phyloP scores from a whole-genome alignment of 1,284 basidiomycete species.

The Papiliotrema flavescens region DNA sequence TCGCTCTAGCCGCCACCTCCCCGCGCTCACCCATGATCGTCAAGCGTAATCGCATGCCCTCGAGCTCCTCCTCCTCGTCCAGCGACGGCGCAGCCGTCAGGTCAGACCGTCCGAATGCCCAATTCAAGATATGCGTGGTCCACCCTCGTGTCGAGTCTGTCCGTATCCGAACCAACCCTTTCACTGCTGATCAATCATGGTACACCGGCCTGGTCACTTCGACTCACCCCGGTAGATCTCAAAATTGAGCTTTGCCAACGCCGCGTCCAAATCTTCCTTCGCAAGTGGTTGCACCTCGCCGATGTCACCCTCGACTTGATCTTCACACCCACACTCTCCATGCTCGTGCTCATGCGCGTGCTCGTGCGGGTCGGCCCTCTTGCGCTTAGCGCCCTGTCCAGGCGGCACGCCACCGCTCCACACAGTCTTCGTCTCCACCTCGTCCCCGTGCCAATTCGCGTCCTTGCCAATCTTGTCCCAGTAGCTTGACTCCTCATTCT shows the following conservation, averaged over 20 bases:
- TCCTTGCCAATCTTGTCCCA: constrained; percentile 22
- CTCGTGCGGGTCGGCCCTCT: constrained; percentile 1
- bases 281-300: constrained; percentile 22
- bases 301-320: constrained; percentile 6
- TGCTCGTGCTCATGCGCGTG: constrained; percentile 38
- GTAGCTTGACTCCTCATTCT: constrained; percentile 34
- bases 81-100: constrained; percentile 54
- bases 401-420: constrained; percentile 50
- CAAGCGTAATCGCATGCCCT: constrained; percentile 55
- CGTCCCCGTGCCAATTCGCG: constrained; percentile 60
- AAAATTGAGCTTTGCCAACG: constrained; percentile 48
- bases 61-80: constrained; percentile 39
- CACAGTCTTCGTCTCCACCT: constrained; percentile 74
- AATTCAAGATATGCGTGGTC: constrained; percentile 68
- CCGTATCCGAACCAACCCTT: constrained; percentile 67
- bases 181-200: constrained; percentile 46
- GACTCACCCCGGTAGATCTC: constrained; percentile 48
- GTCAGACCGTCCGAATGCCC: constrained; percentile 83
- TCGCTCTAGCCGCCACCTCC: constrained; percentile 62
- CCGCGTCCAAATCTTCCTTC: constrained; percentile 41
- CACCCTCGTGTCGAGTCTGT: background rate
- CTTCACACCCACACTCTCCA: constrained; percentile 10
- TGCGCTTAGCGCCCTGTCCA: constrained; percentile 17
- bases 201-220: constrained; percentile 57
- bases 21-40: constrained; percentile 86